Conservation (phyloP, 2,329 filamentous ascomycete species). For the Fusarium multiceps region DNA sequence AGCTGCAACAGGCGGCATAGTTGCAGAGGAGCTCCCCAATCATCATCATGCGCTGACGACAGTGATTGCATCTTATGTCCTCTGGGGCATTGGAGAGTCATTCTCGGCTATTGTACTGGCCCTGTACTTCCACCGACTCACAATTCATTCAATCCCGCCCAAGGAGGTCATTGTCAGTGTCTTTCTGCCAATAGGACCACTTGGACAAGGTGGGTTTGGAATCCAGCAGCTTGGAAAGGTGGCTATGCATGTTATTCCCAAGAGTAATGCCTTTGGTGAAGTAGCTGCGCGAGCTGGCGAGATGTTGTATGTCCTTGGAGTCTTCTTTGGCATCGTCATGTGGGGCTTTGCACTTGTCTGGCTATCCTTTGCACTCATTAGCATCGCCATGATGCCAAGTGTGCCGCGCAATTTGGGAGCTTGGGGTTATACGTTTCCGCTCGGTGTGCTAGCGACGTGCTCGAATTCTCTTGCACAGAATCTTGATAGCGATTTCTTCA, state of each 20-base stretch:
- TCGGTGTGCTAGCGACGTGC: constrained; percentile 58
- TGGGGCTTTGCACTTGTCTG: constrained; percentile 60
- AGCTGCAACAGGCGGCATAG: constrained; percentile 70
- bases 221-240: constrained; percentile 64
- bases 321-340: constrained; percentile 57
- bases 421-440: constrained; percentile 61
- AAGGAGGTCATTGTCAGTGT: constrained; percentile 75
- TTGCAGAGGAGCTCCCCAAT: constrained; percentile 69
- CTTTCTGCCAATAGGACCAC: constrained; percentile 73
- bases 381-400: constrained; percentile 51
- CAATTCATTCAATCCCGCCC: constrained; percentile 72
- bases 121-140: constrained; percentile 76
- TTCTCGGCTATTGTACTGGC: constrained; percentile 72
- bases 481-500: constrained; percentile 58
- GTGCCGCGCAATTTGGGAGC: constrained; percentile 59
- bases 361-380: constrained; percentile 57
- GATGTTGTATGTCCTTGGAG: constrained; percentile 68
- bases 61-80: constrained; percentile 71
- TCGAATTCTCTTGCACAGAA: constrained; percentile 55
- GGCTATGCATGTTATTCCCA: constrained; percentile 55
- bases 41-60: constrained; percentile 68
- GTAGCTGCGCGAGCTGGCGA: constrained; percentile 52
- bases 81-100: constrained; percentile 72
- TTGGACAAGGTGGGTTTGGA: constrained; percentile 73
- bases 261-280: constrained; percentile 58